phyloP scores from a whole-genome alignment of 1,284 basidiomycete genomes.

The Ceratobasidium papillatum region DNA sequence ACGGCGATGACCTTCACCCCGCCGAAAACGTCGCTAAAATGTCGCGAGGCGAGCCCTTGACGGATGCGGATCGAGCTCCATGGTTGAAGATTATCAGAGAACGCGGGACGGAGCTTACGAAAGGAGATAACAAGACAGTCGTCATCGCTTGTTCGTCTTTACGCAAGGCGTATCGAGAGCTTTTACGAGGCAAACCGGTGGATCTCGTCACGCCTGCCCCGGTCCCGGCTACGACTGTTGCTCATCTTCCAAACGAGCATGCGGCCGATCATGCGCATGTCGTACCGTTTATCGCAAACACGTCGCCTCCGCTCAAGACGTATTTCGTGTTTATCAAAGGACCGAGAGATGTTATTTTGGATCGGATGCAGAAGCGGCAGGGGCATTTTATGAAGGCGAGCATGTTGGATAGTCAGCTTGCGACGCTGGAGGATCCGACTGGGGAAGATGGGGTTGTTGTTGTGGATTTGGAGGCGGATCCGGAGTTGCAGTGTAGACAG shows the following conservation, averaged over 20 bases:
- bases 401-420: slow-evolving; percentile 89
- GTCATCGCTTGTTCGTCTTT: slow-evolving; percentile 90
- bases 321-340: slow-evolving; percentile 89
- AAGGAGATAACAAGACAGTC: slow-evolving; percentile 52
- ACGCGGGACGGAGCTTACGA: slow-evolving; percentile 63
- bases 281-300: slow-evolving; percentile 44
- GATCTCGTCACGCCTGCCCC: slow-evolving; percentile 49
- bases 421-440: slow-evolving; percentile 78
- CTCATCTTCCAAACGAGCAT: slow-evolving; percentile 45
- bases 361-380: slow-evolving; percentile 74
- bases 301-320: slow-evolving; percentile 56
- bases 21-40: slow-evolving; percentile 87
- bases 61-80: slow-evolving; percentile 83
- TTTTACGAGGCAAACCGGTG: slow-evolving; percentile 68
- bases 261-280: slow-evolving; percentile 21
- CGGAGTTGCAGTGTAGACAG: slow-evolving; percentile 65
- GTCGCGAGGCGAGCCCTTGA: slow-evolving; percentile 79
- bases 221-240: slow-evolving; percentile 47
- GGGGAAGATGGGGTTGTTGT: slow-evolving; percentile 70
- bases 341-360: slow-evolving; percentile 65
- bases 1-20: slow-evolving; percentile 92
- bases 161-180: slow-evolving; percentile 81
- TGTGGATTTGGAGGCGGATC: slow-evolving; percentile 66
- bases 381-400: slow-evolving; percentile 89
- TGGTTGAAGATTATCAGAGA: slow-evolving; percentile 83